These are phyloP conservation scores for Saccharum officinarum DNA, from an alignment of 176 grass and related monocot genomes.

Conservation along the genomic window DNA sequence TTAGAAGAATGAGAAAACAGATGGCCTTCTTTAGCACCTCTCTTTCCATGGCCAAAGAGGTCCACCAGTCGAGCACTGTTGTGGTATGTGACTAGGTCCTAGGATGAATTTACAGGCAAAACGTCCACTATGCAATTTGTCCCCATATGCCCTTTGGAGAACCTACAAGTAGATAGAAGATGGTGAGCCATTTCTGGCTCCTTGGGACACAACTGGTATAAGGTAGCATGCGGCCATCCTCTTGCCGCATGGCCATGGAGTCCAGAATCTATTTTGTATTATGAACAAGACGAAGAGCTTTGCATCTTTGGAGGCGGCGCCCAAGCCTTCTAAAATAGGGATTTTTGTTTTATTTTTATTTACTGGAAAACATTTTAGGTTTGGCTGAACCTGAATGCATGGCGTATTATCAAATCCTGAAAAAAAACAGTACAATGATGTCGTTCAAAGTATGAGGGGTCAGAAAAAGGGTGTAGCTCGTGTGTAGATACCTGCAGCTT, in stretches of 20 bases:
- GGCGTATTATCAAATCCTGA: not conserved
- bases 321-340: too few relatives aligned
- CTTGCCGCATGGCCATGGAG: not conserved
- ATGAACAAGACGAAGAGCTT: too few relatives aligned
- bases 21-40: not conserved
- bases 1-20: not conserved
- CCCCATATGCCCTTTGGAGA: not conserved
- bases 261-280: too few relatives aligned
- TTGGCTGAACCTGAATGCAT: not conserved
- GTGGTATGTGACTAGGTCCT: not conserved
- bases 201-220: not conserved
- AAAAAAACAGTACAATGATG: not conserved
- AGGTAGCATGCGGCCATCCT: not conserved
- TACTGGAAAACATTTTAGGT: not conserved
- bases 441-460: not conserved
- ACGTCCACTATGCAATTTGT: not conserved
- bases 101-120: not conserved
- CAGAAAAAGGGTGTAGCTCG: not conserved
- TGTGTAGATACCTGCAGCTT: slow-evolving; percentile 27
- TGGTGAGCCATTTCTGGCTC: not conserved
- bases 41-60: not conserved
- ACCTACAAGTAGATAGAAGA: not conserved
- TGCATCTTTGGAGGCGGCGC: too few relatives aligned
- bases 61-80: not conserved
- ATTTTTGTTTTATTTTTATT: not conserved